Conservation (phyloP, 352 stramenopile species). For the Blastocystis sp. region DNA sequence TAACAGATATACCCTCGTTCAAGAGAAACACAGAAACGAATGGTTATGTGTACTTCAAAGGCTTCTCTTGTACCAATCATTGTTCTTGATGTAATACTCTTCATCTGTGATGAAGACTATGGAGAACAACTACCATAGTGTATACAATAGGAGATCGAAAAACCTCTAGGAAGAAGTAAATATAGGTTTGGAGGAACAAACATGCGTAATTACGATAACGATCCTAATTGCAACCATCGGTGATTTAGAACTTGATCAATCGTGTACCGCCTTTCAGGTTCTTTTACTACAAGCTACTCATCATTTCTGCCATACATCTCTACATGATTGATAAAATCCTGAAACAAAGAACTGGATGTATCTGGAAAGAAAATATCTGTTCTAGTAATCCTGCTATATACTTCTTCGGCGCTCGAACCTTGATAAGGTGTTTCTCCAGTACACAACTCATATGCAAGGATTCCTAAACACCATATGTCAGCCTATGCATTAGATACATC, state of each 20-base stretch:
- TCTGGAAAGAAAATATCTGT: neutral
- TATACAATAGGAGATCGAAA: no score
- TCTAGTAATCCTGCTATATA: neutral
- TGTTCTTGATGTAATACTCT: no score
- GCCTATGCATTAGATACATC: neutral
- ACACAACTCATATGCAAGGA: slow-evolving; percentile 49
- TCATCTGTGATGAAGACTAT: no score
- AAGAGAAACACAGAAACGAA: no score
- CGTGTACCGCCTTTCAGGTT: neutral
- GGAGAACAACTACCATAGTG: no score
- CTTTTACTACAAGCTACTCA: neutral
- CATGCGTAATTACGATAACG: neutral
- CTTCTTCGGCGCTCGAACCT: neutral
- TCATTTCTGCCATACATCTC: neutral
- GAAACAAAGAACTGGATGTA: neutral
- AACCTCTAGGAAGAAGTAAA: no score
- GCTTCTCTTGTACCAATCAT: no score
- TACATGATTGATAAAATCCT: slow-evolving; percentile 23
- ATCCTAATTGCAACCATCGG: neutral
- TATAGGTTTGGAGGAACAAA: no score
- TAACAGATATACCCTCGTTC: no score
- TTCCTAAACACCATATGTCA: slow-evolving; percentile 47
- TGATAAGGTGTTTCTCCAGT: slow-evolving; percentile 15
- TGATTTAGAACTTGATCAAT: slow-evolving; percentile 17
- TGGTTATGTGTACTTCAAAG: no score